Base-by-base conservation (phyloP, 2,329 filamentous ascomycete genomes). In the Trichothecium roseum region DNA sequence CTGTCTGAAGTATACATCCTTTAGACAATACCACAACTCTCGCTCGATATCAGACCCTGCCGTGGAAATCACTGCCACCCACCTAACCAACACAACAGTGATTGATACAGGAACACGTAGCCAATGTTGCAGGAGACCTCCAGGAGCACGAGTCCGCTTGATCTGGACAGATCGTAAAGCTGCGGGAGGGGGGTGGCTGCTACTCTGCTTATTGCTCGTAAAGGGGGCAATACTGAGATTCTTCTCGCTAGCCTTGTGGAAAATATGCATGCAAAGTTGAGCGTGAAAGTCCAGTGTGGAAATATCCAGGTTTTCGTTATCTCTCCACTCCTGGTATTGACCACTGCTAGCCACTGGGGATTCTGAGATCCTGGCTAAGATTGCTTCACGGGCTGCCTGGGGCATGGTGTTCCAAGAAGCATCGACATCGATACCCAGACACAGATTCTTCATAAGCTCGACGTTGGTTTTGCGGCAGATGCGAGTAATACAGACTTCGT, bases 21-120 rank as follows among this genome's bases (percentile, higher is more conserved):
- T 42, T 8, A 60, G 41, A 6, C 47, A 44, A 37, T 58, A 56
- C 47, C 49, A 55, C 3, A 60, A 42, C 40, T 60, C 57, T 18
- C 56, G 41, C 37, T 59, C 57, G 18, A 58, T 45, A 32, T 58
- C 51, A 12, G 52, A 52, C 5, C 53, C 54, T 4, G 51, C 57
- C 3, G 53, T 51, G 1, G 53, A 53, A 26, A 59, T 47, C 32
- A 59, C 49, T 8, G 52, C 55, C 1, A 55, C 39, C 49, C 54
- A 60, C 36, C 56, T 55, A 14, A 50, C 41, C 13, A 56, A 42
- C 4, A 43, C 42, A 30, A 51, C 36, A 1, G 54, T 44, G 3
- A 56, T 20, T 3, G 40, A 40, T 3, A 45, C 29, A 3, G 51
- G 28, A 2, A 38, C 37, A 14, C 44, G 45, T 34, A 42, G 39